These are phyloP conservation scores for Silene noctiflora DNA, from an alignment of 179 eudicot genomes.

Conservation along the genomic window DNA sequence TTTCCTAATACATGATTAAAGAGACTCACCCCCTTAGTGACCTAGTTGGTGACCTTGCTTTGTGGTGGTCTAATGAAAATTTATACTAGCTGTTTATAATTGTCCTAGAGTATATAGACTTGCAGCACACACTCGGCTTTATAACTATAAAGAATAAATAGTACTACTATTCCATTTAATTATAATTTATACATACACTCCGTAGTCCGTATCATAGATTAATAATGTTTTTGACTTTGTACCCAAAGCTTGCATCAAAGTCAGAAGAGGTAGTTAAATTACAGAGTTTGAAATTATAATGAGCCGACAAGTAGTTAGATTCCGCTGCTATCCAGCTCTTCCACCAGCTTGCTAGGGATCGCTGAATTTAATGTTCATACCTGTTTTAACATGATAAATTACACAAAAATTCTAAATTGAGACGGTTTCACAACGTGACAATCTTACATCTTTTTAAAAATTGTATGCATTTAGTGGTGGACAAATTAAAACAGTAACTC, in stretches of 20 bases:
- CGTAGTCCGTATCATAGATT: constrained; percentile 5
- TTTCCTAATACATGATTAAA: too few relatives aligned
- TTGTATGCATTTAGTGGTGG: too few relatives aligned
- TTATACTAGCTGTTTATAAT: constrained; percentile 3
- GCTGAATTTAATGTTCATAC: constrained; percentile 11
- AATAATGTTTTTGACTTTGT: constrained; percentile 27
- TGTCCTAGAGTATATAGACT: not conserved
- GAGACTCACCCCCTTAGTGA: too few relatives aligned
- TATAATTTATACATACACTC: too few relatives aligned
- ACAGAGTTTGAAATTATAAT: constrained; percentile 12
- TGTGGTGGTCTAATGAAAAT: too few relatives aligned
- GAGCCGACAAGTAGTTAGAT: constrained; percentile 20
- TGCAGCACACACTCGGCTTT: not conserved
- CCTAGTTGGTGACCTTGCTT: too few relatives aligned
- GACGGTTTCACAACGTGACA: too few relatives aligned
- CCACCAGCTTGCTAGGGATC: constrained; percentile 17
- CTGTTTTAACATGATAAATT: too few relatives aligned
- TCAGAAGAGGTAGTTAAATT: constrained; percentile 31
- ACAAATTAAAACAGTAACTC: too few relatives aligned
- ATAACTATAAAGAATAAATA: not conserved
- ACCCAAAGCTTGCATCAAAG: constrained; percentile 23
- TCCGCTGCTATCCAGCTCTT: not conserved
- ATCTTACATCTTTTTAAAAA: too few relatives aligned
- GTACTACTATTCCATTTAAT: too few relatives aligned
- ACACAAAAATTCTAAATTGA: too few relatives aligned